phyloP scores from a whole-genome alignment of 495 filamentous ascomycete genomes.

The Aspergillus ellipticus region DNA sequence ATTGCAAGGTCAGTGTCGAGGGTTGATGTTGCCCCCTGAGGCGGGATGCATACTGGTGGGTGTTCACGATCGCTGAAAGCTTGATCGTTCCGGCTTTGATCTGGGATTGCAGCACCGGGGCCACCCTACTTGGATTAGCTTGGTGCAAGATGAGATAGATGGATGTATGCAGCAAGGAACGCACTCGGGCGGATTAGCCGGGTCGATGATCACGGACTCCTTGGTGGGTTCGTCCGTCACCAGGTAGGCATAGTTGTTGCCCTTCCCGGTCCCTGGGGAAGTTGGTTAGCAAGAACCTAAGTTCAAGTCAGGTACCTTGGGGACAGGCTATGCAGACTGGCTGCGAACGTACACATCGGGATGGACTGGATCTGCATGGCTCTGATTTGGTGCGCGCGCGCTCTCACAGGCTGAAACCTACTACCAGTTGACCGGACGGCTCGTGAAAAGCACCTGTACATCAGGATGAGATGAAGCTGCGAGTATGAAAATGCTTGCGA shows the following conservation, averaged over 20 bases:
- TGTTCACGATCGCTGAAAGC: conserved; percentile 87
- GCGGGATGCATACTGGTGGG: conserved; percentile 72
- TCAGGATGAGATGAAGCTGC: not conserved
- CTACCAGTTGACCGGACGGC: conserved; percentile 13
- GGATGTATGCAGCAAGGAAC: no score
- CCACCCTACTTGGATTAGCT: conserved; percentile 54
- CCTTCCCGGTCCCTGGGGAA: conserved; percentile 76
- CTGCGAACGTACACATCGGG: conserved; percentile 93
- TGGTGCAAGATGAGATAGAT: not conserved
- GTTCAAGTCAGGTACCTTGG: not conserved
- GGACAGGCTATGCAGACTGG: not conserved
- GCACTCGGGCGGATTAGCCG: conserved; percentile 88
- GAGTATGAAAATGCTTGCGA: not conserved
- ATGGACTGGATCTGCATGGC: conserved; percentile 96
- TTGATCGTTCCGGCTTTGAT: conserved; percentile 71
- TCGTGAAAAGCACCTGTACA: conserved; percentile 32
- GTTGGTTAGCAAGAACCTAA: conserved; percentile 4
- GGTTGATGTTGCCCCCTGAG: not conserved
- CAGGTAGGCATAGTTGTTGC: conserved; percentile 96
- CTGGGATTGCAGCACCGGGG: conserved; percentile 71
- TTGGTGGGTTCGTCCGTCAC: conserved; percentile 87
- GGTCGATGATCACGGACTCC: conserved; percentile 93
- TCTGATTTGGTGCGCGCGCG: conserved; percentile 19
- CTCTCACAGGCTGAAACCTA: not conserved
- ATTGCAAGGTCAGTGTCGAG: not conserved